Evolutionary conservation across 2,329 filamentous ascomycete genomes (phyloP), one percentile per base, ranked within the genome.

Genomic region (Aureobasidium sp.): DNA sequence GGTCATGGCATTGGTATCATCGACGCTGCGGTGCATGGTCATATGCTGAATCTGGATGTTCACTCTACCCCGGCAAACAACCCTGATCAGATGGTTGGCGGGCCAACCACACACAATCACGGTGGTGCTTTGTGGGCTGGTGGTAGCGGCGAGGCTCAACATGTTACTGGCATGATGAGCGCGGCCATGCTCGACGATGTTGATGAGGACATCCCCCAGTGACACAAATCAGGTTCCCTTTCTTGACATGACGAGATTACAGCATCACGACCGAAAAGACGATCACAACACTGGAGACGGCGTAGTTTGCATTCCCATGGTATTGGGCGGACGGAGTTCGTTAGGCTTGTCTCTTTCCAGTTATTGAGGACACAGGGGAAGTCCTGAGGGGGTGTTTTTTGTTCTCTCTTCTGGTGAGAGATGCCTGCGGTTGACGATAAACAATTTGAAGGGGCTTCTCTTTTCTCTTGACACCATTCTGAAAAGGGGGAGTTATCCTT

Each of bases 111-210:
- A 15, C 59, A 39, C 5, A 34, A 48, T 16, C 27, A 49, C 7
- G 60, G 49, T 21, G 65, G 66, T 42, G 57, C 44, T 6, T 25
- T 49, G 1, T 49, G 44, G 57, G 44, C 57, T 25, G 45, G 57
- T n/a, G 64, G 66, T 13, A 42, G 30, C n/a, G 50, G 52, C 6
- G 61, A 58, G n/a, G 70, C 69, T 21, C 70, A 72, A 63, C 69
- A 73, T 55, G 71, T 74, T 42, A 71, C 70, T 16, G 71, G 70
- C 45, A 73, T 74, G 72, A 72, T 74, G 68, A 69, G 70, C 11
- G 71, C 72, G 3, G 67, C 70, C 4, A 73, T 70, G 6, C 72
- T 79, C 52, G 71, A 73, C 42, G 72, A 73, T 50, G 66, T 69
- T 25, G 76, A 79, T 32, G 71, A 68, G 45, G 30, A 10, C 16